Conservation (phyloP, 805 yeast species). For the Pichia insulana region DNA sequence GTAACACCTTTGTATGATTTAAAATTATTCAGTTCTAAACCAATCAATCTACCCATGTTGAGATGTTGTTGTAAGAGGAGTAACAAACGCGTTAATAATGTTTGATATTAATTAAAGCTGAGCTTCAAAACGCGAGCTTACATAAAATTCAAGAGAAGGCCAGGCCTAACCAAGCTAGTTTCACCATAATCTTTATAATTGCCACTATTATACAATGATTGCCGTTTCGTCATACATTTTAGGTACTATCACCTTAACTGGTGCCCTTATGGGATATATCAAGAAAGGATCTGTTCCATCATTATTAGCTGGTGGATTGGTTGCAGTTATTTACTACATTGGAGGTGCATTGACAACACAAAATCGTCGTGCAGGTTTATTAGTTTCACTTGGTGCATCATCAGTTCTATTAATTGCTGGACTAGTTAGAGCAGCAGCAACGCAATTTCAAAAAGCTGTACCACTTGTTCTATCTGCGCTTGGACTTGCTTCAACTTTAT, state of each 20-base stretch:
- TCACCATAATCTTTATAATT: too few relatives aligned
- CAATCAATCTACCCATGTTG: constrained; percentile 72
- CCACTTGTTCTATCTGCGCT: constrained; percentile 57
- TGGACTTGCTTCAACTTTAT: constrained; percentile 56
- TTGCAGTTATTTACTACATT: constrained; percentile 51
- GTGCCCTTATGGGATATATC: constrained; percentile 27
- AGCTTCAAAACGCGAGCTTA: neutral
- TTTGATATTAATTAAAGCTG: neutral
- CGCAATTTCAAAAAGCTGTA: constrained; percentile 56
- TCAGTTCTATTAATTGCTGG: constrained; percentile 61
- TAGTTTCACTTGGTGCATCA: constrained; percentile 69
- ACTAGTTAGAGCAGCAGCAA: constrained; percentile 48
- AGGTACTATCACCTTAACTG: constrained; percentile 22
- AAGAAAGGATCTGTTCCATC: constrained; percentile 74
- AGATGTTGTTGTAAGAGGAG: neutral
- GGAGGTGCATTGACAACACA: constrained; percentile 68
- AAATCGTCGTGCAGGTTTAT: constrained; percentile 74
- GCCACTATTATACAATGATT: too few relatives aligned
- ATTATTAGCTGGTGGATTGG: constrained; percentile 61
- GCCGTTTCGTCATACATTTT: constrained; percentile 10
- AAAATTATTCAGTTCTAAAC: constrained; percentile 76
- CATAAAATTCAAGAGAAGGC: too few relatives aligned
- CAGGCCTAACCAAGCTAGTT: too few relatives aligned
- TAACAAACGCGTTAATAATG: neutral
- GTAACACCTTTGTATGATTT: constrained; percentile 81